Evolutionary conservation across 139 green algal genomes (phyloP), one percentile per base, ranked within the genome.

Genomic region (Volvox africanus): DNA sequence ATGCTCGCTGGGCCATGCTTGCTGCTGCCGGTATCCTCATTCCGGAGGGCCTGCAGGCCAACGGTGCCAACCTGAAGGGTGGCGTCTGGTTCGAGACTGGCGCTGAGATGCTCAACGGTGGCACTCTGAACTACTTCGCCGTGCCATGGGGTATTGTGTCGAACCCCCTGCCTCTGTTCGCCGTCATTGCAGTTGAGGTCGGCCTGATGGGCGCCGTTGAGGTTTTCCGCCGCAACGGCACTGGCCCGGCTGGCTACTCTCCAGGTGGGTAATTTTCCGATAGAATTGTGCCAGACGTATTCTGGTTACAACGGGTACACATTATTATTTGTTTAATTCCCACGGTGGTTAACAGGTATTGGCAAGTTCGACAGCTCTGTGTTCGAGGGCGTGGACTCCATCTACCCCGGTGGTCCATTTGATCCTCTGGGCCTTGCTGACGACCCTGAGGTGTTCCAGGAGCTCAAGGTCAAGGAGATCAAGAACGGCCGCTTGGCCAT

Each of bases 381-480:
- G n/a, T 98, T 99, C 88, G 95, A 99, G 67, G 95, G 96, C 90
- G 92, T 99, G 82, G 98, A 99, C 97, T 92, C 86, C 82, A 92
- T 99, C 55, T 98, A 99, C 97, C 98, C 98, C 76, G 98, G 98
- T 89, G 98, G 97, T 77, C 96, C 97, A 84, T 99, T 99, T 93
- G 98, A 99, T 95, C 98, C 97, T 83, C 97, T 99, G 80, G 97
- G 96, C 78, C 95, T 99, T 93, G 94, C 97, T 80, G 96, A 99
- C 88, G 97, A 99, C 95, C 96, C 98, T 22, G 97, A 98, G 94
- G 95, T 97, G 44, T 96, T 99, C 55, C 93, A 94, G 77, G 97
- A 99, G 96, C 96, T 99, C 35, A 98, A 99, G 95, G 97, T 99
- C 20, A 99, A 99, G 96, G 98, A 99, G 95, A 99, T 99, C 96